These are phyloP conservation scores for Cyanidium caldarium DNA, from an alignment of 23 red algal species.

Conservation along the genomic window DNA sequence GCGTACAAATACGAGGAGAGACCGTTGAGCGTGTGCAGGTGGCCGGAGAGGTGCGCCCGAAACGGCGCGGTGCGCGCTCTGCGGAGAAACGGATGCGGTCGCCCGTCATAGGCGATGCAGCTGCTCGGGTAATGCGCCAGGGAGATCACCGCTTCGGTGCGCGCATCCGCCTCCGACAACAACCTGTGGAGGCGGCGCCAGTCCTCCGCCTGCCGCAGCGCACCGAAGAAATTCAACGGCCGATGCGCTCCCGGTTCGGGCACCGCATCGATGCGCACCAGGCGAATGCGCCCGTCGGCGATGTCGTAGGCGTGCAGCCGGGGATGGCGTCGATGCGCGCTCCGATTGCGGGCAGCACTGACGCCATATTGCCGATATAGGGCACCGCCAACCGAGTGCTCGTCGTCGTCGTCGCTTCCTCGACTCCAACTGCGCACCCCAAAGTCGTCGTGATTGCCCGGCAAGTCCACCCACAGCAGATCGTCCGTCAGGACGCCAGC, in stretches of 20 bases:
- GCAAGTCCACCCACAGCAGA: conserved; percentile 3
- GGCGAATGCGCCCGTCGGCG: not conserved
- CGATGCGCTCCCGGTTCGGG: not conserved
- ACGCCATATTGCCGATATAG: not conserved
- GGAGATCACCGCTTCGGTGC: not conserved
- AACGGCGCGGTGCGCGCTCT: not conserved
- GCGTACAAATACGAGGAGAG: not conserved
- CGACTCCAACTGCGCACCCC: not conserved
- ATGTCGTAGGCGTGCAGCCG: not conserved
- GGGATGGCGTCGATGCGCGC: too few species aligned
- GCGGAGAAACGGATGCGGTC: not conserved
- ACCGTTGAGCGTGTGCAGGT: conserved; percentile 3
- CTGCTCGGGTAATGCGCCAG: not conserved
- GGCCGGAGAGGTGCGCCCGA: not conserved
- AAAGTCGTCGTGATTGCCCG: conserved; percentile 22
- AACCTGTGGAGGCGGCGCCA: not conserved
- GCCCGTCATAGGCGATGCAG: not conserved
- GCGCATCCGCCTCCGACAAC: not conserved
- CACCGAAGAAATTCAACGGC: not conserved
- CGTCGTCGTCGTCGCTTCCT: not conserved
- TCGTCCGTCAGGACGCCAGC: not conserved
- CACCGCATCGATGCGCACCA: not conserved
- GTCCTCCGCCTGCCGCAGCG: not conserved
- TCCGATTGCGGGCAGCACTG: too few species aligned
- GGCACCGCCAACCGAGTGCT: too few species aligned